Percentiles rank a stretch among this genome's conserved stretches.
Evolutionary conservation across 495 filamentous ascomycete species (phyloP).

Genomic region (Podospora australis): DNA sequence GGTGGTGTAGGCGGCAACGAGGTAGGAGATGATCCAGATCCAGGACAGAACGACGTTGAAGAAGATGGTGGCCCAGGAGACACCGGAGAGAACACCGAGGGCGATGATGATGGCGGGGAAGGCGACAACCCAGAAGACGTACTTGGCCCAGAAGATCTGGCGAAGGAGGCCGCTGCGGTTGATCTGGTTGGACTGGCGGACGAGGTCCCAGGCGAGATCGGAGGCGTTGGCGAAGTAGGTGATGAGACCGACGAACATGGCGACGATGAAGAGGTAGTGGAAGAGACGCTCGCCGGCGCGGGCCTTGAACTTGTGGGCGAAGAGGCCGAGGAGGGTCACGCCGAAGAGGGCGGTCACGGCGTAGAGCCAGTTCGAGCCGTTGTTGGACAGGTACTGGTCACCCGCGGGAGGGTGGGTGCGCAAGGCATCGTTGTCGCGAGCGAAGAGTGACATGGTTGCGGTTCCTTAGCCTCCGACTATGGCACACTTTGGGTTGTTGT

Average conservation of each 20-base stretch:
- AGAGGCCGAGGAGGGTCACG: slow-evolving; percentile 30
- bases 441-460: slow-evolving; percentile 19
- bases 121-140: slow-evolving; percentile 43
- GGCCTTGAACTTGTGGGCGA: slow-evolving; percentile 32
- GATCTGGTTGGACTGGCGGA: slow-evolving; percentile 29
- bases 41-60: slow-evolving; percentile 39
- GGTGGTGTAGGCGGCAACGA: slow-evolving; percentile 36
- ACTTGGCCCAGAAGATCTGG: slow-evolving; percentile 48
- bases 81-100: slow-evolving; percentile 38
- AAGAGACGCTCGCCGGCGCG: slow-evolving; percentile 44
- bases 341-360: slow-evolving; percentile 39
- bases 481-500: neutral
- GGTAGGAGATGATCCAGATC: slow-evolving; percentile 41
- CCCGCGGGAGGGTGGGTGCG: slow-evolving; percentile 38
- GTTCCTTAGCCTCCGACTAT: too few species aligned
- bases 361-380: slow-evolving; percentile 45
- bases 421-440: slow-evolving; percentile 36
- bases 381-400: slow-evolving; percentile 29
- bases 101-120: slow-evolving; percentile 37
- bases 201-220: slow-evolving; percentile 33
- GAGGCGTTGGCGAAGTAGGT: slow-evolving; percentile 41
- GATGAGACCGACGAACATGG: slow-evolving; percentile 39
- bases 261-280: slow-evolving; percentile 48
- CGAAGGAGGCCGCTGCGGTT: slow-evolving; percentile 22
- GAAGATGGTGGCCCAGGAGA: slow-evolving; percentile 42